Percentiles rank a stretch among this genome's conserved stretches.
These are phyloP conservation scores for Peniophora sp. DNA, from an alignment of 1,284 basidiomycete genomes.

Conservation along the genomic window DNA sequence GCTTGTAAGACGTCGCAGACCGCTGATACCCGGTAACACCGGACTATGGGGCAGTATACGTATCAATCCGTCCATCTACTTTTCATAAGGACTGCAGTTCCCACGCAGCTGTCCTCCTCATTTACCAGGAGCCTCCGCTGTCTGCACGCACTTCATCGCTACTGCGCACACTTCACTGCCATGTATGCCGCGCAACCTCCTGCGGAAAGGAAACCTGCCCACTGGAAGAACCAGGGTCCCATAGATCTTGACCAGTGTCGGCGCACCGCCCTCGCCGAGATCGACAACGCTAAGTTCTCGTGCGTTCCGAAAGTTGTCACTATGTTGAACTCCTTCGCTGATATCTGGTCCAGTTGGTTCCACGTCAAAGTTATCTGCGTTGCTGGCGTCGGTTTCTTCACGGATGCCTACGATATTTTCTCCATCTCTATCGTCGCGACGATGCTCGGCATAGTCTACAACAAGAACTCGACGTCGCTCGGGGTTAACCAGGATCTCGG, in stretches of 20 bases:
- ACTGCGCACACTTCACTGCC: too few species aligned
- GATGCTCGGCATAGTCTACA: conserved; percentile 77
- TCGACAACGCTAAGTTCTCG: conserved; percentile 10
- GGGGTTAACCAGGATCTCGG: conserved; percentile 57
- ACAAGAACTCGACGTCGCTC: conserved; percentile 15
- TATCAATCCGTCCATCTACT: too few species aligned
- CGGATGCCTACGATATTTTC: conserved; percentile 73
- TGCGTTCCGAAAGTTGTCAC: background rate
- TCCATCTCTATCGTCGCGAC: conserved; percentile 69
- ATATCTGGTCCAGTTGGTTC: conserved; percentile 21
- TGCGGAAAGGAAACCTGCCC: background rate
- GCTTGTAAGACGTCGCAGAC: too few species aligned
- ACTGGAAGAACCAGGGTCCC: background rate
- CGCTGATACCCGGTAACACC: too few species aligned
- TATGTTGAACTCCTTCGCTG: background rate
- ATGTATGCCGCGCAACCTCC: too few species aligned
- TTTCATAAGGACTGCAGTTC: too few species aligned
- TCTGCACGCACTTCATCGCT: too few species aligned
- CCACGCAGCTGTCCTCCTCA: too few species aligned
- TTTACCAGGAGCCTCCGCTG: too few species aligned
- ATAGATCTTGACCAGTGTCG: conserved; percentile 5
- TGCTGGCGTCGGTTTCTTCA: conserved; percentile 78
- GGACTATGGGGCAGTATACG: too few species aligned
- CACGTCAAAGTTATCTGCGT: conserved; percentile 68
- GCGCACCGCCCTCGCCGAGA: conserved; percentile 6